Conservation (phyloP, 2,329 filamentous ascomycete species). For the Ophiocordyceps camponoti-leonardi region DNA sequence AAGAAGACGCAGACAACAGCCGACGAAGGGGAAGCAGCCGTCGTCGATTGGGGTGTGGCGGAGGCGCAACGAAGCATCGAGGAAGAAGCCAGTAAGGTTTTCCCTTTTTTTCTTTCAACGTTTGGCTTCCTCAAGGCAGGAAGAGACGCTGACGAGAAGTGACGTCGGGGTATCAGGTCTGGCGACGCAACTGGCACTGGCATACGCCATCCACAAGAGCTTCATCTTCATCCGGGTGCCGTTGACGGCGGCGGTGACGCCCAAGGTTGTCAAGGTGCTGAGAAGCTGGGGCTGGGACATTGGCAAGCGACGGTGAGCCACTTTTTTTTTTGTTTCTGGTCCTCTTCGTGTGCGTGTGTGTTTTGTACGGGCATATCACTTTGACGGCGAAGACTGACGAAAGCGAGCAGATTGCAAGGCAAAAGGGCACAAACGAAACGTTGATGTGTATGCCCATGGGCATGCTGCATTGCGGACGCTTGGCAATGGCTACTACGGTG, state of each 20-base stretch:
- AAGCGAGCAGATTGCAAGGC: not conserved
- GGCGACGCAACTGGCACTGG: constrained; percentile 72
- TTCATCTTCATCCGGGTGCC: constrained; percentile 95
- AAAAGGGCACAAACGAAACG: not conserved
- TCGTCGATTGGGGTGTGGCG: constrained; percentile 42
- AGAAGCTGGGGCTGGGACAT: constrained; percentile 90
- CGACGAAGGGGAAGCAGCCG: constrained; percentile 27
- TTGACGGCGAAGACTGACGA: not conserved
- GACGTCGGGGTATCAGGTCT: constrained; percentile 25
- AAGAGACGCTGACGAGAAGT: not conserved
- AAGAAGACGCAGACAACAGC: constrained; percentile 22
- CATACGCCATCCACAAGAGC: constrained; percentile 95
- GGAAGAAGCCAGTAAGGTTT: constrained; percentile 52
- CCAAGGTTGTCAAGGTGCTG: constrained; percentile 83
- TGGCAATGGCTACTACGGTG: too few species aligned
- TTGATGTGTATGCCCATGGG: not conserved
- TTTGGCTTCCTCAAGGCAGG: not conserved
- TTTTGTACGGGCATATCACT: not conserved
- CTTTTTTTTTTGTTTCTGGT: too few species aligned
- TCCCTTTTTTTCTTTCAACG: constrained; percentile 10
- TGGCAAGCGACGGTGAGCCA: constrained; percentile 38
- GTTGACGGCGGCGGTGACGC: constrained; percentile 73
- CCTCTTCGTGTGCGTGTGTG: not conserved
- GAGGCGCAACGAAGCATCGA: constrained; percentile 43
- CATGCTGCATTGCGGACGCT: not conserved